Conservation (phyloP, 1,284 basidiomycete genomes). For the Quambalaria eucalypti region DNA sequence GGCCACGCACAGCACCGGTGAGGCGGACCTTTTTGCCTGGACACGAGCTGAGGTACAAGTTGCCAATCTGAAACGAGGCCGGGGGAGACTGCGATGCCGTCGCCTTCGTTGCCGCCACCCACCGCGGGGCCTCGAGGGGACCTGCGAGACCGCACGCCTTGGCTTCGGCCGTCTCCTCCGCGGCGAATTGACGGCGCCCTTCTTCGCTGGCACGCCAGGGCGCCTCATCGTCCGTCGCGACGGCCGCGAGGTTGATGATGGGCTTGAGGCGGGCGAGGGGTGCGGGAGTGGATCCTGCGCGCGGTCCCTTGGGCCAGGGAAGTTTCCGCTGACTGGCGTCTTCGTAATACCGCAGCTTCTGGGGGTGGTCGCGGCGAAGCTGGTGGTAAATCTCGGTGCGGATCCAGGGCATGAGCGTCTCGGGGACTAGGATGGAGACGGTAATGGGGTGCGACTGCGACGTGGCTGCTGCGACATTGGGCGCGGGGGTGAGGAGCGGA, state of each 20-base stretch:
- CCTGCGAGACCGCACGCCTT: neutral
- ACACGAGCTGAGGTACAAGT: constrained; percentile 80
- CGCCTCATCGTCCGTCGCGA: neutral
- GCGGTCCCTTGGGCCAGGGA: neutral
- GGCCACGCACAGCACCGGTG: constrained; percentile 66
- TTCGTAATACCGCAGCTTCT: neutral
- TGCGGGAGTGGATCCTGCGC: neutral
- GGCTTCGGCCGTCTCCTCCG: constrained; percentile 7
- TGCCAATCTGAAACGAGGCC: constrained; percentile 57
- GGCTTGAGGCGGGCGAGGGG: neutral
- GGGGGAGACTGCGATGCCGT: constrained; percentile 4
- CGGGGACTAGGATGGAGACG: constrained; percentile 4
- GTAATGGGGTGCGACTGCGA: neutral
- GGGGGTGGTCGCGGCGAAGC: neutral
- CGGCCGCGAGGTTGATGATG: neutral
- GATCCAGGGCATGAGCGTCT: neutral
- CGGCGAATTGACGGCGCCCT: constrained; percentile 15
- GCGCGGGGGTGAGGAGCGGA: too few relatives aligned
- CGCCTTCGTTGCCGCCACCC: constrained; percentile 2
- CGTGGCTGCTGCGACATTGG: neutral
- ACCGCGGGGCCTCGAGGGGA: neutral
- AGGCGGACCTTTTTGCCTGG: constrained; percentile 94
- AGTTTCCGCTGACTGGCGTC: neutral
- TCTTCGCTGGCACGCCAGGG: constrained; percentile 9
- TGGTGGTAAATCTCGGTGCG: neutral